Evolutionary conservation across 2,329 filamentous ascomycete species (phyloP).

Genomic region (Curvularia sp.): DNA sequence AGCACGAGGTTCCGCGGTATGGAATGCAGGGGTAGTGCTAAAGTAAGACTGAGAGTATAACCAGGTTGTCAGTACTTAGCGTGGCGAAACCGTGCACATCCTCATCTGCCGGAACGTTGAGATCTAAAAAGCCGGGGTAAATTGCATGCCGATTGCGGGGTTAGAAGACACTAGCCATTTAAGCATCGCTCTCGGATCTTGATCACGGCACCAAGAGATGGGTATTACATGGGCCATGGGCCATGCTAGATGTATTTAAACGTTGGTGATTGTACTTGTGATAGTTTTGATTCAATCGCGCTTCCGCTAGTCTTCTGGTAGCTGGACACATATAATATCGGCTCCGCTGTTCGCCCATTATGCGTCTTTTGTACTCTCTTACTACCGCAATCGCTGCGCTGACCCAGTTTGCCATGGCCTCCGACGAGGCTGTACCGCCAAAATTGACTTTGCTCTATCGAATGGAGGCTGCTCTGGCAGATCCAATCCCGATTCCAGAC

Average conservation of each 20-base stretch:
- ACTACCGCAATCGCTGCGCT: conserved; percentile 13
- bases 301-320: not conserved
- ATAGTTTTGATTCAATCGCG: not conserved
- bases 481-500: conserved; percentile 30
- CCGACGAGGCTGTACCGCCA: conserved; percentile 25
- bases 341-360: conserved; percentile 5
- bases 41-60: not conserved
- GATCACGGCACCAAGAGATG: not conserved
- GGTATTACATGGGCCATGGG: not conserved
- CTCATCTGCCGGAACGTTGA: not conserved
- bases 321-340: not conserved
- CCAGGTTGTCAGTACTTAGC: not conserved
- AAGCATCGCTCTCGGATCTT: not conserved
- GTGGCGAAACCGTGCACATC: not conserved
- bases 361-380: conserved; percentile 21
- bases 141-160: conserved; percentile 2
- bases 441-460: conserved; percentile 34
- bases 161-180: not conserved
- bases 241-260: not conserved
- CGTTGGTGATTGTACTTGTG: not conserved
- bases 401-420: conserved; percentile 23
- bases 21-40: not conserved
- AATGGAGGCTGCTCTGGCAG: conserved; percentile 32
- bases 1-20: not conserved
- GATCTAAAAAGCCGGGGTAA: conserved; percentile 1